Evolutionary conservation across 1,139 yeast species (phyloP), one percentile per base, ranked within the genome.

Genomic region (Sporopachydermia cereana): DNA sequence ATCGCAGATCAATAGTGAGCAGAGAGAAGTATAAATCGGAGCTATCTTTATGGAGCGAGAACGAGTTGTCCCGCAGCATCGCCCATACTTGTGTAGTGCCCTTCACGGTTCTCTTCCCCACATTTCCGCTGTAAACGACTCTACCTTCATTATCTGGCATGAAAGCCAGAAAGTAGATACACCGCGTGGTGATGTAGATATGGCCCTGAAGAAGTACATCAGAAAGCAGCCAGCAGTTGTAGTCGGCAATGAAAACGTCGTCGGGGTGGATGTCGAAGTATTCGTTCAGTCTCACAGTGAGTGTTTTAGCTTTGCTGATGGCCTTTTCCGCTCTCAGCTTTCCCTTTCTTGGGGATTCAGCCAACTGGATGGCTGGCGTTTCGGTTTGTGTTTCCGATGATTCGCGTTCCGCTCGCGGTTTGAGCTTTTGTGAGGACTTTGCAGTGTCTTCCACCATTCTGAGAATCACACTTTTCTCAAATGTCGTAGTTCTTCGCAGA

Each of bases 161-260:
- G 53, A 79, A 81, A 0, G 96, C 93, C 63, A 83, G 82, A 58
- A 85, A 89, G 43, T 86, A 64, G 5, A 89, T 61, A 51, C 77
- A 74, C 14, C 72, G 67, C 42, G 68, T 62, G 2, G 96, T 88
- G 31, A 89, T 62, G 54, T 84, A 84, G 16, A 86, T 60, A 54
- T 84, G 89, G 2, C 97, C 97, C 59, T 88, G 96, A 25, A 88
- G 63, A 31, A 89, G 64, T 1, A 89, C 93, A 54, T 85, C 95
- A 50, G 79, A 75, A 46, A 86, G 68, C 39, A 89, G 64, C 95
- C 96, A 89, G 29, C 88, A 77, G 3, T 82, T 73, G 55, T 71
- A 83, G 51, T 79, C 79, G 14, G 72, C 72, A 39, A 71, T 57
- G 49, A 79, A 71, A 24, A 61, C 59, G 50, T 80, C 88, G 41